A percentile compares a stretch with the other conserved stretches of the same genome.
Evolutionary conservation across 805 yeast species (phyloP).

Genomic region (Candida ficus): DNA sequence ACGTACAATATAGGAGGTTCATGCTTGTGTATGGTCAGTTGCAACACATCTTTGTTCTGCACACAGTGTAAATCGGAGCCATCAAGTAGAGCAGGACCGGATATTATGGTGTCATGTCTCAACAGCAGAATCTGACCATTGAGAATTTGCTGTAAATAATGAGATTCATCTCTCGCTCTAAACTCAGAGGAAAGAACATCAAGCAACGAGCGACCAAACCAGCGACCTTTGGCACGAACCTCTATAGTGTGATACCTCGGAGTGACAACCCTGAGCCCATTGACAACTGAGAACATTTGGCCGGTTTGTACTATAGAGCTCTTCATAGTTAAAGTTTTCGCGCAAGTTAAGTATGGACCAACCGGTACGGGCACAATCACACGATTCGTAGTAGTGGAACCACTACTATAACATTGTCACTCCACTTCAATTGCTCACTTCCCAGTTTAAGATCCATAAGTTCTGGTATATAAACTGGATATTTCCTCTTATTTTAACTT

Average conservation of each 20-base stretch:
- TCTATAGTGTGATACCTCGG: constrained; percentile 47
- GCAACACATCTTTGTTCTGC: constrained; percentile 23
- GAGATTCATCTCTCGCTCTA: constrained; percentile 11
- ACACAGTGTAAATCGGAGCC: too few species aligned
- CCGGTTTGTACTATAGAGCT: too few species aligned
- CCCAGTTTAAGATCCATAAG: too few species aligned
- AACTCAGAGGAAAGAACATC: constrained; percentile 20
- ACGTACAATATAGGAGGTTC: constrained; percentile 47
- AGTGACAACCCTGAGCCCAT: constrained; percentile 53
- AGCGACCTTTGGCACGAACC: constrained; percentile 21
- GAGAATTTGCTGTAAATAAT: constrained; percentile 12
- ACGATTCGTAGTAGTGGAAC: not conserved
- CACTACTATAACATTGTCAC: not conserved
- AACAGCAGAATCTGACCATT: constrained; percentile 9
- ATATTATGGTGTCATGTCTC: constrained; percentile 1
- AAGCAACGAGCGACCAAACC: constrained; percentile 18
- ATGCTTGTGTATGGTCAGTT: constrained; percentile 55
- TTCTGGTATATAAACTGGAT: not conserved
- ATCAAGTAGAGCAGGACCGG: constrained; percentile 6
- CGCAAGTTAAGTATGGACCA: too few species aligned
- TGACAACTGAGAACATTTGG: not conserved
- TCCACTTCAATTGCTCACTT: not conserved
- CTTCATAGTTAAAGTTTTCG: too few species aligned
- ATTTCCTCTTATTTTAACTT: not conserved
- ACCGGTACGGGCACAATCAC: not conserved